Percentiles rank a stretch among this genome's conserved stretches.
Conservation (phyloP, 164 flowering plant species). For the Protea cynaroides region DNA sequence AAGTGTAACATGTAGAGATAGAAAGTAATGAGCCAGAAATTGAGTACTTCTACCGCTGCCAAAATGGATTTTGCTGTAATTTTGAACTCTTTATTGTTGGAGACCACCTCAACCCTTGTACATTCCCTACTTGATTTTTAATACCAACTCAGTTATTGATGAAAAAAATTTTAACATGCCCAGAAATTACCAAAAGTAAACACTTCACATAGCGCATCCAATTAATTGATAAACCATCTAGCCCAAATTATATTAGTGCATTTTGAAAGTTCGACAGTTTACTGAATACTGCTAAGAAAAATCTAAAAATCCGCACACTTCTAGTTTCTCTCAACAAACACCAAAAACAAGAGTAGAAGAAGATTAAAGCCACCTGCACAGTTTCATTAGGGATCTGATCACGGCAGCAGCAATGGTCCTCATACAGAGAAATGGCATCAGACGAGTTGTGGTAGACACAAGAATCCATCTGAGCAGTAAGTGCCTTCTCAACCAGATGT, state of each 20-base stretch:
- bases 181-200: not conserved
- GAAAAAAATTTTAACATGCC: no score
- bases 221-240: no score
- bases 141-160: no score
- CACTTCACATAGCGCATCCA: not conserved
- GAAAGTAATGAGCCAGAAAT: no score
- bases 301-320: not conserved
- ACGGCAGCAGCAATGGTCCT: conserved; percentile 63
- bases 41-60: no score
- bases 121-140: no score
- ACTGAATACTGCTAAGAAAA: not conserved
- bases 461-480: conserved; percentile 45
- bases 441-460: conserved; percentile 65
- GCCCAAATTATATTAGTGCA: not conserved
- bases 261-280: not conserved
- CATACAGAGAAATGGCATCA: conserved; percentile 47
- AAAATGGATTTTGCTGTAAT: no score
- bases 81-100: no score
- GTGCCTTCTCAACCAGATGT: conserved; percentile 61
- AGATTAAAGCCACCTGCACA: conserved; percentile 50
- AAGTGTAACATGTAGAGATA: not conserved
- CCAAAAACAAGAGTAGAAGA: not conserved
- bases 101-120: no score
- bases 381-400: conserved; percentile 75
- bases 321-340: not conserved